Conservation (phyloP, 2,329 filamentous ascomycete species). For the Penicillium italicum region DNA sequence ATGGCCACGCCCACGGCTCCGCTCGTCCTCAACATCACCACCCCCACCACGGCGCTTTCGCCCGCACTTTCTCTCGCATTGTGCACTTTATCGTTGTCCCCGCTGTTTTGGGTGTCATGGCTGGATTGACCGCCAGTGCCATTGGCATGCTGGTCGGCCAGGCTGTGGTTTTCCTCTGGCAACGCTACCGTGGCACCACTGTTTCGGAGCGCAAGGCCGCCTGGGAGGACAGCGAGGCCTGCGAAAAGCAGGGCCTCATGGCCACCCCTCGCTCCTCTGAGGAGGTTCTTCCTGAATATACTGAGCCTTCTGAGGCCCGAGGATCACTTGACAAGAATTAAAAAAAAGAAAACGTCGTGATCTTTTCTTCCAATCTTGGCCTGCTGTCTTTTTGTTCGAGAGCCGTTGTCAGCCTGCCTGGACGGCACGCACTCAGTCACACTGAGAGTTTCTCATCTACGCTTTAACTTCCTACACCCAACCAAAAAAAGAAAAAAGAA, state of each 20-base stretch:
- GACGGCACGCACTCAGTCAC: not conserved
- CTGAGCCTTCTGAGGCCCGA: conserved; percentile 28
- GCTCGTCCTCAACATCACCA: conserved; percentile 30
- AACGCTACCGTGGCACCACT: conserved; percentile 36
- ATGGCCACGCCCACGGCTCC: conserved; percentile 13
- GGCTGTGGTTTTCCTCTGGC: conserved; percentile 45
- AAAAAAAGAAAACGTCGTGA: not conserved
- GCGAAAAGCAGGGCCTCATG: conserved; percentile 45
- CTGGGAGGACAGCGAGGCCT: conserved; percentile 36
- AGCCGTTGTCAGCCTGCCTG: not conserved
- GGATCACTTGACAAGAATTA: conserved; percentile 34
- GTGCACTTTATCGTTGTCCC: conserved; percentile 47
- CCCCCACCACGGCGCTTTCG: conserved; percentile 35
- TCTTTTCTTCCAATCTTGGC: not conserved
- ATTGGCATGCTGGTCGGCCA: conserved; percentile 49
- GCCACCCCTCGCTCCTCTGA: conserved; percentile 22
- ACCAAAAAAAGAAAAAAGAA: not conserved
- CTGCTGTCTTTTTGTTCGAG: not conserved
- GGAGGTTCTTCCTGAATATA: conserved; percentile 38
- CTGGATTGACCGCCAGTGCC: conserved; percentile 45
- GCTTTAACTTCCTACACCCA: not conserved
- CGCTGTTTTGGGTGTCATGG: conserved; percentile 45
- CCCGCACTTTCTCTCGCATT: conserved; percentile 39
- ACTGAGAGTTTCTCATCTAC: not conserved
- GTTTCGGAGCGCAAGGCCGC: conserved; percentile 26